Evolutionary conservation across 768 basidiomycete genomes (phyloP), one percentile per base, ranked within the genome.

Genomic region (Boletus reticulatus): DNA sequence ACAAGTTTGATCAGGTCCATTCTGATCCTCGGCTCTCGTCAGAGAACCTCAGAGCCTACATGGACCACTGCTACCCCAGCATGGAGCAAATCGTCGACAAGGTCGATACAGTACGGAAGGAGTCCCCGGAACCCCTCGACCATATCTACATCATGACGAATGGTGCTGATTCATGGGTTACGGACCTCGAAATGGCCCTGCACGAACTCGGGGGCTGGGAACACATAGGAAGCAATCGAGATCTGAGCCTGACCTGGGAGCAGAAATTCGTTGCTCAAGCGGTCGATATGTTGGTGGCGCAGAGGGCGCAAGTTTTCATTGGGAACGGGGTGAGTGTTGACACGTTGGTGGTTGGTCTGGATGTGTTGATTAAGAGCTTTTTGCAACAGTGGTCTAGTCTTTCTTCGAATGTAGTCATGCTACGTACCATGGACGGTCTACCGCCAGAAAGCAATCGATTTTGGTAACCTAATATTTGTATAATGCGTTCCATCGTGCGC

Each of bases 71-170:
- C 58, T 75, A 75, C 54, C 79, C 80, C 4, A 65, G 63, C 5
- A 64, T 75, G 5, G 66, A 68, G 38, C 67, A 72, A 48, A 78
- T 84, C 57, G 74, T 79, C 6, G 45, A 65, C 44, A 73, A 70
- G 44, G 73, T 77, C 24, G 64, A 64, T 46, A 64, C 55, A 3
- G 72, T 77, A 17, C 69, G 74, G 27, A 55, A 57, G 0, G 67
- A 61, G 8, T 56, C 62, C 11, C 63, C 44, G 11, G 54, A 58
- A 7, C 62, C 56, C 11, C 67, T 82, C 14, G 58, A 67, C 31
- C 60, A 67, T 7, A 50, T 83, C 12, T 82, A 81, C 55, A 66
- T 82, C 56, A 71, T 81, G 67, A 76, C 82, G 50, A 81, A 83
- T 52, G 80, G 71, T 10, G 60, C 65, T 16, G 51, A 58, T 12